Conservation (phyloP, 2,329 filamentous ascomycete genomes). For the Biscogniauxia mediterranea region DNA sequence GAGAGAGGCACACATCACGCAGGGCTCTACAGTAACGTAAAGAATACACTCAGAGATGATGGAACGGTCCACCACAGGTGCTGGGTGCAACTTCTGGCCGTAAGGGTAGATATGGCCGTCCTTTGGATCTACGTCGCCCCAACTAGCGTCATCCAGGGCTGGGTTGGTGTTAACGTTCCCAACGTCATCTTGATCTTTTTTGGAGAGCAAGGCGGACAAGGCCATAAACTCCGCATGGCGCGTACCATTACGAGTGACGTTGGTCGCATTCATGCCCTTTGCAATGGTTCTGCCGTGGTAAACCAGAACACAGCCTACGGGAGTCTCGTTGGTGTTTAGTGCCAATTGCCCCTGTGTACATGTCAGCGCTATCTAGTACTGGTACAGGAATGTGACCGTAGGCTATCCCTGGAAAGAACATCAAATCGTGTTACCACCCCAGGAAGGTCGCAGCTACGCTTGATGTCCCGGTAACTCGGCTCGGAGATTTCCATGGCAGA, state of each 20-base stretch:
- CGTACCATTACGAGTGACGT: slow-evolving; percentile 85
- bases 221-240: slow-evolving; percentile 95
- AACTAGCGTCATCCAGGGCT: slow-evolving; percentile 39
- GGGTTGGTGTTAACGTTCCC: slow-evolving; percentile 22
- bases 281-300: slow-evolving; percentile 77
- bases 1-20: slow-evolving; percentile 96
- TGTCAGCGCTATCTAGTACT: slow-evolving; percentile 24
- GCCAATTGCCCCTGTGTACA: slow-evolving; percentile 73
- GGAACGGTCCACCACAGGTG: slow-evolving; percentile 59
- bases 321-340: slow-evolving; percentile 83
- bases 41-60: slow-evolving; percentile 72
- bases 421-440: background rate
- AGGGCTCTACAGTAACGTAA: slow-evolving; percentile 97
- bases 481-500: background rate
- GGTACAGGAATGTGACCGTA: background rate
- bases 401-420: background rate
- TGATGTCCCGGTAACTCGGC: background rate
- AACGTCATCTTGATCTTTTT: slow-evolving; percentile 32
- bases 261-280: slow-evolving; percentile 95
- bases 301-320: slow-evolving; percentile 93
- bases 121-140: slow-evolving; percentile 52
- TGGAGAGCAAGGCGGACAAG: slow-evolving; percentile 57
- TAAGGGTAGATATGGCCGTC: slow-evolving; percentile 60
- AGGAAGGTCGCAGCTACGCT: background rate
- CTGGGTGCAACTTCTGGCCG: slow-evolving; percentile 56